These are phyloP conservation scores for Beauveria brongniartii DNA, from an alignment of 2,329 filamentous ascomycete species.

Conservation along the genomic window DNA sequence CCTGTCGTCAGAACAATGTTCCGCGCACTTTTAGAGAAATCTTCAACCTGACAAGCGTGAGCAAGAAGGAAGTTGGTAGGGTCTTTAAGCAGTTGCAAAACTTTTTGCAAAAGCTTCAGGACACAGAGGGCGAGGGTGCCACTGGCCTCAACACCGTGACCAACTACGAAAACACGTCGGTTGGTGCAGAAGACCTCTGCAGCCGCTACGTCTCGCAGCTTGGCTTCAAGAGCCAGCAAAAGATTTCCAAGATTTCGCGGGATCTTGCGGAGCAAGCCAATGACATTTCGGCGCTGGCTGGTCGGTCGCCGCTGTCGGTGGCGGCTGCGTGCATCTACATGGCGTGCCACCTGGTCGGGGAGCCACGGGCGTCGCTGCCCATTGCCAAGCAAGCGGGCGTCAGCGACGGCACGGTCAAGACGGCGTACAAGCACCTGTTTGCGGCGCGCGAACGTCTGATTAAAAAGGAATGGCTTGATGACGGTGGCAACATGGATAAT, in stretches of 20 bases:
- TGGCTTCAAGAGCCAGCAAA: slow-evolving; percentile 59
- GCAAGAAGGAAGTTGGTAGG: slow-evolving; percentile 94
- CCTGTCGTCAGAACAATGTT: slow-evolving; percentile 81
- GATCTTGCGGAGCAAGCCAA: slow-evolving; percentile 72
- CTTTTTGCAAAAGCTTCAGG: slow-evolving; percentile 71
- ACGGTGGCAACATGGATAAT: slow-evolving; percentile 62
- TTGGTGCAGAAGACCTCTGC: slow-evolving; percentile 76
- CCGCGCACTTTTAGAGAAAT: slow-evolving; percentile 92
- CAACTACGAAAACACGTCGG: slow-evolving; percentile 68
- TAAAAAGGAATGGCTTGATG: slow-evolving; percentile 64
- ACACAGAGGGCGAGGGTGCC: slow-evolving; percentile 40
- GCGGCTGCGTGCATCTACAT: slow-evolving; percentile 97
- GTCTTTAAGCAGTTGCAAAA: slow-evolving; percentile 91
- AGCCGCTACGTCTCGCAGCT: slow-evolving; percentile 84
- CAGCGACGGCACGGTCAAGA: slow-evolving; percentile 94
- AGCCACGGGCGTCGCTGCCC: slow-evolving; percentile 72
- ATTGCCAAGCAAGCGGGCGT: slow-evolving; percentile 81
- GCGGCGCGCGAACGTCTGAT: slow-evolving; percentile 65
- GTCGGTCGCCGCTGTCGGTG: slow-evolving; percentile 86
- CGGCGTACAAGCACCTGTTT: slow-evolving; percentile 85
- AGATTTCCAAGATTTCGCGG: slow-evolving; percentile 72
- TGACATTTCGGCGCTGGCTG: slow-evolving; percentile 72
- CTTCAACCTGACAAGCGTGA: slow-evolving; percentile 83
- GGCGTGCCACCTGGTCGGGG: slow-evolving; percentile 77
- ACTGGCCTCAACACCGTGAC: slow-evolving; percentile 48